Base-by-base conservation (phyloP, 2,329 filamentous ascomycete species). In the Fusarium xylarioides region DNA sequence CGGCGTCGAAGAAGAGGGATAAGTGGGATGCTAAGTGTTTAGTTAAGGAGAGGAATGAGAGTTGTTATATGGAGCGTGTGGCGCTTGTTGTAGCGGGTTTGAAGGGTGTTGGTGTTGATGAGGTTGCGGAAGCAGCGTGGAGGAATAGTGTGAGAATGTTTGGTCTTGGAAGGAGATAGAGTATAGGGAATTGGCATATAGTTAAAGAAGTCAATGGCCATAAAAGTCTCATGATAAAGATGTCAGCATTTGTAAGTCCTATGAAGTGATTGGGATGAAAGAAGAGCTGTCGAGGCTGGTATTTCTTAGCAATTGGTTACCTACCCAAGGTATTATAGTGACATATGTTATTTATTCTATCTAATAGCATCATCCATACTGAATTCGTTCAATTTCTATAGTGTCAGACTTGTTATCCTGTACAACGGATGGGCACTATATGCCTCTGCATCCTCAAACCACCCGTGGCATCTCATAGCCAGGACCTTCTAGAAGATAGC, bases 31-130 rank as follows among this genome's bases (percentile, higher is more conserved):
- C 69, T 12, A 82, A 81, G 0, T 78, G 79, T 37, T 86, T 87
- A 84, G 81, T 88, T 4, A 88, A 88, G 71, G 84, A 84, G 63
- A 77, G 85, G 44, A 87, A 88, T 67, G 86, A 88, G 73, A 87
- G 85, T 53, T 87, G 85, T 68, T 78, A 77, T 1, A 85, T 88
- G 18, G 83, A 83, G 44, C 78, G 82, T 50, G 85, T 88, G 38
- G 86, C 84, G 1, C 78, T 82, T 54, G 77, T 87, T 2, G 85
- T 87, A 9, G 86, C 86, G 5, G 86, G 86, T 12, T 61, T 88
- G 55, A 86, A 85, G 66, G 85, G 82, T 1, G 44, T 83, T 4
- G 46, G 71, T 4, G 79, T 86, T 0, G 81, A 86, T 26, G 82
- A 86, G 52, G 81, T 88, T 30, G 81, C 80, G 0, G 76, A 82